Base-by-base conservation (phyloP, 2,329 filamentous ascomycete species). In the Berkeleyomyces rouxiae region DNA sequence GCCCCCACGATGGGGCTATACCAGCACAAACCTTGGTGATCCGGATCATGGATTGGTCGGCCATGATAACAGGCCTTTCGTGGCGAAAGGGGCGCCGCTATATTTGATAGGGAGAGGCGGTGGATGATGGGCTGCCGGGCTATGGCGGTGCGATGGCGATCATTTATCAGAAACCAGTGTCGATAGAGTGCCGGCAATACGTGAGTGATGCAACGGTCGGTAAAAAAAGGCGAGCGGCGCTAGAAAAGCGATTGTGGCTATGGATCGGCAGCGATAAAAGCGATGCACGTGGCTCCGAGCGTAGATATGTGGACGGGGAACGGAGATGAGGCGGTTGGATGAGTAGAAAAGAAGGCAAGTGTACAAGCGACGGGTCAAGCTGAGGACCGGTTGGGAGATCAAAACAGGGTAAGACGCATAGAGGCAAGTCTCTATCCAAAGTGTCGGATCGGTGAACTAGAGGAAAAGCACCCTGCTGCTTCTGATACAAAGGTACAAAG, bases 11-110 rank as follows among this genome's bases (percentile, higher is more conserved):
- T 23, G 23, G 23, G 23, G 23, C 23, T 23, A 2, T 23, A 23
- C 23, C n/a, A 47, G n/a, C 36, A 62, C 61, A 36, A 77, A 90
- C 87, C 77, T 89, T 88, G 67, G 88, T 88, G 74, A 95, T 92
- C 67, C 90, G 87, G 68, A 95, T 85, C 69, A 95, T 88, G 65
- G 87, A 89, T 74, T 95, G 89, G 74, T 93, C 90, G 66, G 86
- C 83, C 85, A 89, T 89, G 69, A 66, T 71, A 70, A 59, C 7
- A 47, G 7, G 39, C 6, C 39, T 31, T 13, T 39, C 37, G n/a
- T 10, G 1, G 13, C 7, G 37, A 58, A 13, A 58, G 36, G 55
- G 2, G 47, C 33, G 42, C 42, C 10, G 42, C 42, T 44, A 1
- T 46, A 16, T 46, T 46, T 46, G 43, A 46, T 46, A 3, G 9